phyloP scores from a whole-genome alignment of 2,329 filamentous ascomycete genomes.

The Aureobasidium pullulans region DNA sequence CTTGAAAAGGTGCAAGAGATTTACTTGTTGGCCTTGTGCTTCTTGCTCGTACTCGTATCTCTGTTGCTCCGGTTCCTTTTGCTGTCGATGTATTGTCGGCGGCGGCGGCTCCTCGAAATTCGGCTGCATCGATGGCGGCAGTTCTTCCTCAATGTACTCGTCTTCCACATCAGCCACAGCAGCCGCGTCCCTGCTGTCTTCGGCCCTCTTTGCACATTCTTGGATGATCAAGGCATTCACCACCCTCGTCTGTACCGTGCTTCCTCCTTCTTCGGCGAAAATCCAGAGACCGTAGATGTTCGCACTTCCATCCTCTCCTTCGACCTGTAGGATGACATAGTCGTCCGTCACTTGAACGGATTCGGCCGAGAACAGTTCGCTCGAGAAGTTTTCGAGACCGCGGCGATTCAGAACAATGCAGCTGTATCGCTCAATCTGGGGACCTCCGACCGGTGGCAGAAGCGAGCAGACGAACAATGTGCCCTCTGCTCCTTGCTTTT shows the following conservation, averaged over 20 bases:
- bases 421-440: conserved; percentile 31
- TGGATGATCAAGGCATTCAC: conserved; percentile 48
- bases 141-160: conserved; percentile 16
- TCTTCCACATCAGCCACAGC: conserved; percentile 26
- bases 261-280: conserved; percentile 51
- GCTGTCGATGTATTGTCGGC: conserved; percentile 12
- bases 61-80: conserved; percentile 12
- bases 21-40: conserved; percentile 19
- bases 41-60: conserved; percentile 7
- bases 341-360: conserved; percentile 45
- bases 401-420: conserved; percentile 42
- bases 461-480: conserved; percentile 79
- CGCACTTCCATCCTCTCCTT: conserved; percentile 27
- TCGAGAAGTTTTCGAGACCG: conserved; percentile 40
- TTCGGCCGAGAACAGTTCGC: conserved; percentile 35
- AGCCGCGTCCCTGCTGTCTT: conserved; percentile 40
- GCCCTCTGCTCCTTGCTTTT: conserved; percentile 78
- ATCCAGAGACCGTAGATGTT: conserved; percentile 57
- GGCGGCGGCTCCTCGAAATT: conserved; percentile 16
- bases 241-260: conserved; percentile 43
- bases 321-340: conserved; percentile 52
- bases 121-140: conserved; percentile 15
- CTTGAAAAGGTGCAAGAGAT: conserved; percentile 24
- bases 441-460: conserved; percentile 25
- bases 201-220: conserved; percentile 47